These are phyloP conservation scores for Penicillium arizonense DNA, from an alignment of 495 filamentous ascomycete genomes.

Conservation along the genomic window DNA sequence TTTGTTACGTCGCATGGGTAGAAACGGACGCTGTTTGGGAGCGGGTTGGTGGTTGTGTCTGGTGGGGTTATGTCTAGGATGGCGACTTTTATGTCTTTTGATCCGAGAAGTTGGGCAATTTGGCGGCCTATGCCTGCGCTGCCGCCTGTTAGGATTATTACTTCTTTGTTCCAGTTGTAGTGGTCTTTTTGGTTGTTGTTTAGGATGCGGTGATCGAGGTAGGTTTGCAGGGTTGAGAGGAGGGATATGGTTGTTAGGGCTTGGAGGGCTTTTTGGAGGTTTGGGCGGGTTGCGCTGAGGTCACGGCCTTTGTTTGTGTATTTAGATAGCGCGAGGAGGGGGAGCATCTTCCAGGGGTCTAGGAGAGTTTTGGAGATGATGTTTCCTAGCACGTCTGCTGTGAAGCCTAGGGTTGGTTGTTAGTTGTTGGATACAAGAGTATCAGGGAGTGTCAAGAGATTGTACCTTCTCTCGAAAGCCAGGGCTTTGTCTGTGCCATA, in stretches of 20 bases:
- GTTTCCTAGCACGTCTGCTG: conserved; percentile 54
- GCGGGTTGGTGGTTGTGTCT: conserved; percentile 37
- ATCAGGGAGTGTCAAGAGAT: neutral
- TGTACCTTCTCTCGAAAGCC: conserved; percentile 36
- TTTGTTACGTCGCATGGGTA: conserved; percentile 66
- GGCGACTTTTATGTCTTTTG: conserved; percentile 58
- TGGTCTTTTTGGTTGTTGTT: conserved; percentile 62
- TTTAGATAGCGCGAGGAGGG: conserved; percentile 55
- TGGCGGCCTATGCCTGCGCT: conserved; percentile 65
- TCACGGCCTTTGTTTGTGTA: conserved; percentile 58
- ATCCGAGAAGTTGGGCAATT: conserved; percentile 59
- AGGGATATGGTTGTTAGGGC: conserved; percentile 40
- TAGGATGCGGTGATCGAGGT: conserved; percentile 49
- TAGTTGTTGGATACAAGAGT: neutral
- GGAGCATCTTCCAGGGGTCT: conserved; percentile 56
- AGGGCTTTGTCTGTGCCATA: conserved; percentile 18
- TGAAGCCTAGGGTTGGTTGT: conserved; percentile 49
- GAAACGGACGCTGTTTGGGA: conserved; percentile 54
- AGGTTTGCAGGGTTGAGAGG: conserved; percentile 44
- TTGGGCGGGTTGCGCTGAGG: conserved; percentile 47
- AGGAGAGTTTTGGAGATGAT: conserved; percentile 56
- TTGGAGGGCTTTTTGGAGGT: conserved; percentile 24
- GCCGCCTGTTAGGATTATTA: conserved; percentile 71
- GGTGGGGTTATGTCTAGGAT: conserved; percentile 68
- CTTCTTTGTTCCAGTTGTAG: conserved; percentile 68